A percentile compares a stretch with the other conserved stretches of the same genome.
Evolutionary conservation across 108 stramenopile genomes (phyloP).

Genomic region (Stephanodiscus minutulus): DNA sequence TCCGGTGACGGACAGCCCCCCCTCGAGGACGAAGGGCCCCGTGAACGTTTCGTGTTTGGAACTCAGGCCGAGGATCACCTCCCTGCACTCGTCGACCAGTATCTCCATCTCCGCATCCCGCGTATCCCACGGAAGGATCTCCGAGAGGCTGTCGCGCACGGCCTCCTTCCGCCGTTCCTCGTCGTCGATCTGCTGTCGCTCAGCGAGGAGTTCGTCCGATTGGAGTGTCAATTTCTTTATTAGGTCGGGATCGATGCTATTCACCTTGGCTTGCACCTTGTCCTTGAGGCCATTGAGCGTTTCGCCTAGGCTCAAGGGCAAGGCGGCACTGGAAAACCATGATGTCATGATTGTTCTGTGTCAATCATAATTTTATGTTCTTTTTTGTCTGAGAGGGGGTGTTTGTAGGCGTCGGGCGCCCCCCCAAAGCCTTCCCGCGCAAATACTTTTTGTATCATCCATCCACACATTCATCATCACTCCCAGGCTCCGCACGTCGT

Average conservation of each 20-base stretch:
- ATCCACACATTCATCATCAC: too few relatives aligned
- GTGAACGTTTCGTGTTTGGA: conserved; percentile 67
- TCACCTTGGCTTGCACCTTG: conserved; percentile 43
- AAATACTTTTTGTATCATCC: too few relatives aligned
- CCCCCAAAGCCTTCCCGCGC: too few relatives aligned
- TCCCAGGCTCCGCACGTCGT: too few relatives aligned
- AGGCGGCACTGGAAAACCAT: conserved; percentile 31
- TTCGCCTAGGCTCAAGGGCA: background rate
- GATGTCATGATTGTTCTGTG: conserved; percentile 16
- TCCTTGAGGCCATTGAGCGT: conserved; percentile 36
- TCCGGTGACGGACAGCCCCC: conserved; percentile 38
- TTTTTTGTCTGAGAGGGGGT: too few relatives aligned
- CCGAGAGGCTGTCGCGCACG: conserved; percentile 63
- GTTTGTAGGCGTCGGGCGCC: too few relatives aligned
- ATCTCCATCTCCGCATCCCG: conserved; percentile 83
- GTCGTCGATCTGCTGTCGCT: conserved; percentile 63
- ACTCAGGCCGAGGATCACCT: conserved; percentile 75
- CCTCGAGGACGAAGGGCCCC: conserved; percentile 75
- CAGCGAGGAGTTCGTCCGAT: conserved; percentile 73
- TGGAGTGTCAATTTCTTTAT: conserved; percentile 79
- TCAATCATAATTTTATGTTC: background rate
- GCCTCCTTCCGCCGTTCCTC: conserved; percentile 72
- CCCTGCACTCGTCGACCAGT: conserved; percentile 87
- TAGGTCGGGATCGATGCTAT: conserved; percentile 54
- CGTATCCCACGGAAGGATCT: conserved; percentile 86